These are phyloP conservation scores for Perkinsus olseni DNA, from an alignment of 169 alveolate genomes.

Conservation along the genomic window DNA sequence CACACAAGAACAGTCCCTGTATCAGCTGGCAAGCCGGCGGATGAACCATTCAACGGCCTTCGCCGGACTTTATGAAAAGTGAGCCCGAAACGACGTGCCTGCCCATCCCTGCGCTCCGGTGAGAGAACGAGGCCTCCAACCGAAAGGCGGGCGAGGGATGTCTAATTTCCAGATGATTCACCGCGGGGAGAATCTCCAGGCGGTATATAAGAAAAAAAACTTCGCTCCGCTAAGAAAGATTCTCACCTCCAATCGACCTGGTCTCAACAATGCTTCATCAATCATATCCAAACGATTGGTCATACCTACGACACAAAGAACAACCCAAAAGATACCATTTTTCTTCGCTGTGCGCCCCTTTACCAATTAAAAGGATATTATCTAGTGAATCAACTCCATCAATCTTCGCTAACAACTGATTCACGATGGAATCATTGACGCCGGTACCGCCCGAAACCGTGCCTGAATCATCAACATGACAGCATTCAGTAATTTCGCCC, in stretches of 20 bases:
- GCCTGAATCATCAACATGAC: not conserved
- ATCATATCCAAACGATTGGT: slow-evolving; percentile 96
- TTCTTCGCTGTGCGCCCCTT: not conserved
- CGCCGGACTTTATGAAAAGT: no score
- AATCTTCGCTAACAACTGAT: slow-evolving; percentile 94
- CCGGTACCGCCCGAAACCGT: slow-evolving; percentile 37
- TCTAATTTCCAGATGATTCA: no score
- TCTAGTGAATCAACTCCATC: slow-evolving; percentile 98
- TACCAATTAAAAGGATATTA: slow-evolving; percentile 78
- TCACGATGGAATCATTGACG: slow-evolving; percentile 95
- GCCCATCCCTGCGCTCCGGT: no score
- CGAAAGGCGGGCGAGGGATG: no score
- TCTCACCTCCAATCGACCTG: slow-evolving; percentile 96
- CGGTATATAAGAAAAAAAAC: no score
- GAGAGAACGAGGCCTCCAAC: no score
- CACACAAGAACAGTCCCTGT: no score
- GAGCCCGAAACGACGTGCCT: no score
- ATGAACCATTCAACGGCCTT: no score
- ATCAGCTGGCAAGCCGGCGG: no score
- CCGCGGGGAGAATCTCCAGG: no score
- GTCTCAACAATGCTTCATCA: slow-evolving; percentile 98
- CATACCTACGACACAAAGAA: slow-evolving; percentile 84
- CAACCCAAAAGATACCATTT: no score
- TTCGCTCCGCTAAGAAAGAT: not conserved
- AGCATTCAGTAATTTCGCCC: not conserved